A percentile compares a stretch with the other conserved stretches of the same genome.
These are phyloP conservation scores for Trifolium repens DNA, from an alignment of 306 rosid species.

Conservation along the genomic window DNA sequence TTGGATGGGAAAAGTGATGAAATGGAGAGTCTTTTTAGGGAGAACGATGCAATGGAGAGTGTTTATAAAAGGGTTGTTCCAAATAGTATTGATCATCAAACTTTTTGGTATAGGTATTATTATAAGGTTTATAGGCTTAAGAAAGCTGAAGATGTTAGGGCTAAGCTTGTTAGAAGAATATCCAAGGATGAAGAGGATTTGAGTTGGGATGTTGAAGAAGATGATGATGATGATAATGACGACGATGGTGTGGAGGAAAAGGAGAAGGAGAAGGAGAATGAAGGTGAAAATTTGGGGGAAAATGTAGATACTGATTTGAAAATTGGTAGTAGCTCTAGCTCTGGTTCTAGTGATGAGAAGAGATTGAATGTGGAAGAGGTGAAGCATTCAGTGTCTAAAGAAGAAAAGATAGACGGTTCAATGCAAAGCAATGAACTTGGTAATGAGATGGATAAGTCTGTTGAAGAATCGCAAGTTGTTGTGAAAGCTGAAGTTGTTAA, in stretches of 20 bases:
- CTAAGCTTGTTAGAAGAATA: conserved; percentile 70
- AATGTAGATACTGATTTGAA: conserved; percentile 26
- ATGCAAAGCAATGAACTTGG: conserved; percentile 40
- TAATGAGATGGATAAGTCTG: conserved; percentile 38
- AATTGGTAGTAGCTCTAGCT: conserved; percentile 29
- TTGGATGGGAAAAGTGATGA: conserved; percentile 61
- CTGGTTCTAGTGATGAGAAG: conserved; percentile 34
- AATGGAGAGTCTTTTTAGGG: conserved; percentile 58
- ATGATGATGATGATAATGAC: conserved; percentile 42
- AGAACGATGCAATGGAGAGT: conserved; percentile 61
- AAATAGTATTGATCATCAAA: conserved; percentile 53
- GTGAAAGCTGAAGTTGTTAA: conserved; percentile 40
- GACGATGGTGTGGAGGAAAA: background rate
- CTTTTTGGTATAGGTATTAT: conserved; percentile 80
- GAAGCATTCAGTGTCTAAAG: conserved; percentile 36
- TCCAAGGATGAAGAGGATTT: conserved; percentile 77
- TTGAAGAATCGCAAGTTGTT: conserved; percentile 37
- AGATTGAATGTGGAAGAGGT: conserved; percentile 40
- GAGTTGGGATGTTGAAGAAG: conserved; percentile 95
- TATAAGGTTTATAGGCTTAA: conserved; percentile 68
- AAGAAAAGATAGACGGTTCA: conserved; percentile 20
- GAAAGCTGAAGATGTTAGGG: conserved; percentile 72
- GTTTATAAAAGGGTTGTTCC: conserved; percentile 69
- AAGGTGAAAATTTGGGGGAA: conserved; percentile 41
- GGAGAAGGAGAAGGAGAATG: conserved; percentile 18